Conservation (phyloP, 2,329 filamentous ascomycete genomes). For the Fusarium sulawesiense region DNA sequence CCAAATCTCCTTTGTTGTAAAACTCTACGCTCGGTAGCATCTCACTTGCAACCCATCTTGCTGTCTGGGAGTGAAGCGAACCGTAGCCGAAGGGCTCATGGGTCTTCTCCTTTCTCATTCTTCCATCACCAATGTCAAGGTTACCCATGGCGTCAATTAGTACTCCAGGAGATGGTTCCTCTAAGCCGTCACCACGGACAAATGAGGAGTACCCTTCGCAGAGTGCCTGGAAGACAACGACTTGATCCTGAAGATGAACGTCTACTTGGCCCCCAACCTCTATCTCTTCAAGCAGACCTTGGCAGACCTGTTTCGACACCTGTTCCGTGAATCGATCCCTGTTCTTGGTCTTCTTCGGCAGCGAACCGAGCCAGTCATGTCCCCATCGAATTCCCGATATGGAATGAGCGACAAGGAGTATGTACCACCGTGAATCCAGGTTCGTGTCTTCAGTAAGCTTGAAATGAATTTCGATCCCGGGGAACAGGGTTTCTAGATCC, state of each 20-base stretch:
- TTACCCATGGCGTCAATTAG: constrained; percentile 48
- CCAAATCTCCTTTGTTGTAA: constrained; percentile 63
- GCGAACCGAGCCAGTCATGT: constrained; percentile 57
- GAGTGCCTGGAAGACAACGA: constrained; percentile 70
- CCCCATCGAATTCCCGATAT: constrained; percentile 59
- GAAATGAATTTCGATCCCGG: constrained; percentile 58
- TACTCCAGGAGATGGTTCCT: constrained; percentile 25
- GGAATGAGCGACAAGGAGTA: constrained; percentile 67
- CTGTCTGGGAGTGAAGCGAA: constrained; percentile 68
- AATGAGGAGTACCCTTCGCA: constrained; percentile 64
- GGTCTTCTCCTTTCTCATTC: constrained; percentile 57
- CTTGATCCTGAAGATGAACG: constrained; percentile 69
- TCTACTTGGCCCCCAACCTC: constrained; percentile 62
- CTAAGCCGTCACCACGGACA: constrained; percentile 45
- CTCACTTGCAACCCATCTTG: constrained; percentile 67
- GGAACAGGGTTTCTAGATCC: constrained; percentile 57
- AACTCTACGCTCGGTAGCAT: constrained; percentile 62
- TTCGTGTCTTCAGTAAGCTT: constrained; percentile 62
- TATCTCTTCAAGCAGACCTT: constrained; percentile 59
- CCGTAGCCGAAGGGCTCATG: constrained; percentile 67
- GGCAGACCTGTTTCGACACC: constrained; percentile 59
- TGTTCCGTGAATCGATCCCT: constrained; percentile 50
- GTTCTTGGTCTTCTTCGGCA: constrained; percentile 55
- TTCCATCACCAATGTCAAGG: constrained; percentile 44
- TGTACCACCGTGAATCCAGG: constrained; percentile 63